These are phyloP conservation scores for Elsinoe necatrix DNA, from an alignment of 2,329 filamentous ascomycete genomes.

Conservation along the genomic window DNA sequence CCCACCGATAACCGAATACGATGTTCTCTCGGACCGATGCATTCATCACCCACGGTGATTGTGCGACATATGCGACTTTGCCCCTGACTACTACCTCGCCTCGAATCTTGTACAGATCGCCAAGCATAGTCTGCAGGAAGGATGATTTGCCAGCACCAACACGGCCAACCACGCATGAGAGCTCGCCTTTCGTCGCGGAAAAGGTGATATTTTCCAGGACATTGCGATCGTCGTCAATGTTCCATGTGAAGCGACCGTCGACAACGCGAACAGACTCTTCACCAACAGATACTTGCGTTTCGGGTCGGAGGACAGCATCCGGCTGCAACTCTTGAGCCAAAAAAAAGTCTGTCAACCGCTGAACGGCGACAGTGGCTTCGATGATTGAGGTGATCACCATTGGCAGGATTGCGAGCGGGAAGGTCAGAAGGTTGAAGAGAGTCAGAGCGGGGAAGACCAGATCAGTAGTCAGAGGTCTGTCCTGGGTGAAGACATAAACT, in stretches of 20 bases:
- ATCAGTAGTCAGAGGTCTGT: slow-evolving; percentile 77
- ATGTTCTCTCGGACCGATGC: slow-evolving; percentile 96
- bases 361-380: slow-evolving; percentile 87
- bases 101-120: slow-evolving; percentile 82
- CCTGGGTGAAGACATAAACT: slow-evolving; percentile 79
- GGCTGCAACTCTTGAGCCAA: slow-evolving; percentile 80
- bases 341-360: slow-evolving; percentile 76
- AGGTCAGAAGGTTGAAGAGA: slow-evolving; percentile 91
- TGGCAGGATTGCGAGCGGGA: slow-evolving; percentile 84
- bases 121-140: slow-evolving; percentile 76
- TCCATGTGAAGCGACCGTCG: slow-evolving; percentile 89
- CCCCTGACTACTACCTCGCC: slow-evolving; percentile 79
- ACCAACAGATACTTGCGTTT: slow-evolving; percentile 63
- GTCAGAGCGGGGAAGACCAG: slow-evolving; percentile 92
- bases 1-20: slow-evolving; percentile 88
- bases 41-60: slow-evolving; percentile 95
- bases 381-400: slow-evolving; percentile 98
- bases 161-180: slow-evolving; percentile 85
- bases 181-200: slow-evolving; percentile 80
- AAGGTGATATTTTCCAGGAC: slow-evolving; percentile 79
- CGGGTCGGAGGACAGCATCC: slow-evolving; percentile 66
- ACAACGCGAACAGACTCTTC: slow-evolving; percentile 79
- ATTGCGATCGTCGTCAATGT: slow-evolving; percentile 61
- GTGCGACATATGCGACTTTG: slow-evolving; percentile 80
- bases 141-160: slow-evolving; percentile 97